phyloP scores from a whole-genome alignment of 2,329 filamentous ascomycete genomes.

The Xylariaceae sp. region DNA sequence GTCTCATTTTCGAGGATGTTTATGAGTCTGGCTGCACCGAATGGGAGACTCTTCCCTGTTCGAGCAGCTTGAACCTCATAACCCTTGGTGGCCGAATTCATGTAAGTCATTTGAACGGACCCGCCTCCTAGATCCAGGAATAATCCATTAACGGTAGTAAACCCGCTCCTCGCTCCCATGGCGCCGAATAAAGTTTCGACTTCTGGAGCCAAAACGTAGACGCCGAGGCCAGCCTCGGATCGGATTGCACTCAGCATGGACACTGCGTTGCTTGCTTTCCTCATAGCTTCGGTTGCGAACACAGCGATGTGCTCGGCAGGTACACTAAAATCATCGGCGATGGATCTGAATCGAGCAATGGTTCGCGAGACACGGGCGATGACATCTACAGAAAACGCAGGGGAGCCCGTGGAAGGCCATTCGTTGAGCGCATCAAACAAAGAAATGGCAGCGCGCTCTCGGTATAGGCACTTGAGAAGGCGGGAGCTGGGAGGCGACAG shows the following conservation, averaged over 20 bases:
- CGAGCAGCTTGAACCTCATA: conserved; percentile 51
- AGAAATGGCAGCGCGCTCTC: conserved; percentile 73
- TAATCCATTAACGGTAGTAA: conserved; percentile 62
- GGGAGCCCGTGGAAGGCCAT: conserved; percentile 31
- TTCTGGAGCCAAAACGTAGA: conserved; percentile 68
- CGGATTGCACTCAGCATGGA: conserved; percentile 63
- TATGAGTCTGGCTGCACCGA: conserved; percentile 54
- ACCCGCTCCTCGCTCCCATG: conserved; percentile 72
- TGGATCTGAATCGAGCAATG: conserved; percentile 63
- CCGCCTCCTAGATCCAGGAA: conserved; percentile 83
- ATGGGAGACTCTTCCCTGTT: conserved; percentile 54
- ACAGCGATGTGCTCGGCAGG: conserved; percentile 60
- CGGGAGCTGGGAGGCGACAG: conserved; percentile 66
- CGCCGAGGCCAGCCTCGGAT: conserved; percentile 57
- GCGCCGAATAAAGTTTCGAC: conserved; percentile 81
- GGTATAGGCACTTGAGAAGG: conserved; percentile 70
- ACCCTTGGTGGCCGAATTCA: conserved; percentile 42
- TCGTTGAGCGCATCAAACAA: conserved; percentile 74
- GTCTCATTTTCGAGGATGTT: conserved; percentile 41
- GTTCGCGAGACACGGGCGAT: conserved; percentile 62
- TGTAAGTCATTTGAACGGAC: conserved; percentile 60
- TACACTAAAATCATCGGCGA: conserved; percentile 66
- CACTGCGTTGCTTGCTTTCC: conserved; percentile 67
- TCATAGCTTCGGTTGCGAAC: conserved; percentile 84
- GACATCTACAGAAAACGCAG: conserved; percentile 46